phyloP scores from a whole-genome alignment of 495 filamentous ascomycete species.

The Polyplosphaeria fusca region DNA sequence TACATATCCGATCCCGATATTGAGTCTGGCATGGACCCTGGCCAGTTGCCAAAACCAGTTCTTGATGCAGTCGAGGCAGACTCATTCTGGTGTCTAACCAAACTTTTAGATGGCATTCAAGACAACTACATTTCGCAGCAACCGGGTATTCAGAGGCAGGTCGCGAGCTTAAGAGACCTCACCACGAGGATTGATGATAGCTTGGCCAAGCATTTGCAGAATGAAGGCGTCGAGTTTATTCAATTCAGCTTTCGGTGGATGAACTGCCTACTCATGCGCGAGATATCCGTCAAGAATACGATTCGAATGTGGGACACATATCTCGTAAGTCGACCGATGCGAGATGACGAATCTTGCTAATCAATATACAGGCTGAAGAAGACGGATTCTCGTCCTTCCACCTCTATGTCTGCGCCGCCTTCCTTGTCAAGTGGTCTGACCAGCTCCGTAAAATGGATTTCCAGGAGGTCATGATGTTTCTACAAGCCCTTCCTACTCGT shows the following conservation, averaged over 20 bases:
- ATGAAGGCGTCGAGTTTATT: slow-evolving; percentile 93
- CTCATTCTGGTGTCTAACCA: slow-evolving; percentile 97
- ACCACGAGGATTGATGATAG: slow-evolving; percentile 82
- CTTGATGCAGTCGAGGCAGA: slow-evolving; percentile 97
- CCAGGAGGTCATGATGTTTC: slow-evolving; percentile 98
- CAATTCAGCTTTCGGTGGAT: slow-evolving; percentile 99
- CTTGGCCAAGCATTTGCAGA: slow-evolving; percentile 82
- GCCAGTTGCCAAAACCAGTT: slow-evolving; percentile 83
- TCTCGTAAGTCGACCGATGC: slow-evolving; percentile 58
- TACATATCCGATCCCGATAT: slow-evolving; percentile 94
- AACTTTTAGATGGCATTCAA: slow-evolving; percentile 94
- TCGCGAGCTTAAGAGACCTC: slow-evolving; percentile 79
- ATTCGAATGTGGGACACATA: slow-evolving; percentile 99
- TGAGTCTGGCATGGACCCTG: slow-evolving; percentile 92
- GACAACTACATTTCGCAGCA: slow-evolving; percentile 98
- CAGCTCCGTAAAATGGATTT: slow-evolving; percentile 94
- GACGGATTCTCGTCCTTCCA: slow-evolving; percentile 98
- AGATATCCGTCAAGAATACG: slow-evolving; percentile 91
- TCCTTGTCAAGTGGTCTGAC: slow-evolving; percentile 98
- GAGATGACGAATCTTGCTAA: background rate
- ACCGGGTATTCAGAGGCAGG: slow-evolving; percentile 92
- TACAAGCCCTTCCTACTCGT: slow-evolving; percentile 90
- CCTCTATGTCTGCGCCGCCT: slow-evolving; percentile 95
- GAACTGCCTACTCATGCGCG: slow-evolving; percentile 97
- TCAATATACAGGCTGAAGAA: slow-evolving; percentile 72